Conservation (phyloP, 331 rosid species). For the Acacia concinna region DNA sequence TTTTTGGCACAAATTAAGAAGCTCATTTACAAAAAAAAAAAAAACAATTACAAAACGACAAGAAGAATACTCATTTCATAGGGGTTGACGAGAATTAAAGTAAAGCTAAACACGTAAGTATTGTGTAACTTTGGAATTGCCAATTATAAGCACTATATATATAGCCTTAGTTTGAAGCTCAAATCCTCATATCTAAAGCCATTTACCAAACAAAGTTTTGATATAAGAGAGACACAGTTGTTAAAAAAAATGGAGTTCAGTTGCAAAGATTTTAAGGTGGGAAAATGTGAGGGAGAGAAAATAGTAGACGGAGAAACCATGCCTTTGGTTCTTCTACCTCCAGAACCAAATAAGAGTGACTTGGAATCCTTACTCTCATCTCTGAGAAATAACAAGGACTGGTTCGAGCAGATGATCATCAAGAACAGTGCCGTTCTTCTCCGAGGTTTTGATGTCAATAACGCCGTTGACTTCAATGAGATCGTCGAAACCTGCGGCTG, state of each 20-base stretch:
- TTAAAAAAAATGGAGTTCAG: slow-evolving; percentile 45
- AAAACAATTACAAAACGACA: background rate
- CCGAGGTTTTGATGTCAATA: slow-evolving; percentile 58
- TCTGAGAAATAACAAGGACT: slow-evolving; percentile 55
- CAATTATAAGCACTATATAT: slow-evolving; percentile 29
- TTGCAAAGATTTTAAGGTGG: slow-evolving; percentile 67
- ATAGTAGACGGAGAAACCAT: slow-evolving; percentile 75
- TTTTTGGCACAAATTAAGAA: background rate
- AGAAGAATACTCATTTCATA: background rate
- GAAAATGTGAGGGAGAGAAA: slow-evolving; percentile 75
- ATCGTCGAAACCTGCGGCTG: slow-evolving; percentile 67
- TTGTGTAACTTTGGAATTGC: slow-evolving; percentile 32
- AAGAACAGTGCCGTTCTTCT: slow-evolving; percentile 81
- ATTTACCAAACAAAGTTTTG: slow-evolving; percentile 4
- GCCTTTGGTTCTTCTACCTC: slow-evolving; percentile 68
- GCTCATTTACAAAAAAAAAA: background rate
- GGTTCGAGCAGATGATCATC: slow-evolving; percentile 78
- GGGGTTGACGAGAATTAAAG: background rate
- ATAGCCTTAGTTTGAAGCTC: background rate
- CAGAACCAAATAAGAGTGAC: slow-evolving; percentile 40
- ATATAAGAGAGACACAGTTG: background rate
- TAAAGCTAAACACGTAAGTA: background rate
- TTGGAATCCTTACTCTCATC: slow-evolving; percentile 50
- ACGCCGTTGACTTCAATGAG: slow-evolving; percentile 68
- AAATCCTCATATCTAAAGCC: slow-evolving; percentile 18